Conservation (phyloP, 768 basidiomycete genomes). For the Russula vinacea region DNA sequence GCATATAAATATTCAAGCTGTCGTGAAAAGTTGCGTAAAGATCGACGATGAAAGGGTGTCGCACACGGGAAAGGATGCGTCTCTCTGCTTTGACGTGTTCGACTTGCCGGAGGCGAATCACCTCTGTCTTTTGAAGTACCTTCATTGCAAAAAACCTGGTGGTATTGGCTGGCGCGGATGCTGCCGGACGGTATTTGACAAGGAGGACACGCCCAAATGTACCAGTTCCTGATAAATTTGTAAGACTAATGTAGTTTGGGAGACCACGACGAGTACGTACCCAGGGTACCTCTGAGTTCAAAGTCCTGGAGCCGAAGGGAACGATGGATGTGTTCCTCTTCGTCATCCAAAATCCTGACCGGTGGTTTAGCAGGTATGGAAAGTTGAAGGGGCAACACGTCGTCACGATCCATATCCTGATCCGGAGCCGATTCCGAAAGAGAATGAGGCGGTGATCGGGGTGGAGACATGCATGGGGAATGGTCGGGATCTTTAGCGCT, state of each 20-base stretch:
- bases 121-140: slow-evolving; percentile 80
- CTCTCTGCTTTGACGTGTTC: slow-evolving; percentile 98
- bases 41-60: slow-evolving; percentile 95
- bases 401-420: slow-evolving; percentile 23
- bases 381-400: slow-evolving; percentile 28
- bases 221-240: slow-evolving; percentile 69
- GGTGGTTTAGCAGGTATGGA: slow-evolving; percentile 39
- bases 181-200: slow-evolving; percentile 63
- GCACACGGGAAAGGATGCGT: slow-evolving; percentile 84
- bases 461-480: slow-evolving; percentile 18
- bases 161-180: slow-evolving; percentile 45
- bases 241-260: slow-evolving; percentile 5
- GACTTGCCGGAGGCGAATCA: slow-evolving; percentile 88
- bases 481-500: background rate
- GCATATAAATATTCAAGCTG: slow-evolving; percentile 95
- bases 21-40: slow-evolving; percentile 96
- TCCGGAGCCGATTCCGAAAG: slow-evolving; percentile 19
- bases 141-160: slow-evolving; percentile 82
- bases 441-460: slow-evolving; percentile 19
- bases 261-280: slow-evolving; percentile 40
- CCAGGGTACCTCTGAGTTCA: slow-evolving; percentile 74
- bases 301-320: slow-evolving; percentile 68
- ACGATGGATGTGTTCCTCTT: slow-evolving; percentile 60
- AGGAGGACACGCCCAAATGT: slow-evolving; percentile 94
- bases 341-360: slow-evolving; percentile 63